Percentiles rank a stretch among this genome's conserved stretches.
These are phyloP conservation scores for Gracilaria domingensis DNA, from an alignment of 23 red algal species.

Conservation along the genomic window DNA sequence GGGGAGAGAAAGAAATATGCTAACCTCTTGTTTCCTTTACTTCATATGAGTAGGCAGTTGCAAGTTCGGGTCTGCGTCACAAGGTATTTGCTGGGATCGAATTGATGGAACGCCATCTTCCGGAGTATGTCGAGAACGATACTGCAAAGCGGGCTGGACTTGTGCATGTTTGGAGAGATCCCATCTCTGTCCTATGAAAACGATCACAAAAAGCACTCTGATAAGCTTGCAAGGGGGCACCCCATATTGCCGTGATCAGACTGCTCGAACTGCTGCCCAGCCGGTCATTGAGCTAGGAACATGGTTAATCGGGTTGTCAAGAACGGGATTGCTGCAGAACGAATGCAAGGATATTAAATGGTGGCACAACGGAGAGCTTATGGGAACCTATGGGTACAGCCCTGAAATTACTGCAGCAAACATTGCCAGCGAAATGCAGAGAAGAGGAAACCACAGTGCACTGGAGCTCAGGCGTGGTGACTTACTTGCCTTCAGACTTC, in stretches of 20 bases:
- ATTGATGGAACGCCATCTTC: constrained; percentile 21
- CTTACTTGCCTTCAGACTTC: constrained; percentile 37
- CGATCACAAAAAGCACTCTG: background rate
- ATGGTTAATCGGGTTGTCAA: constrained; percentile 33
- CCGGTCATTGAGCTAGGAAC: constrained; percentile 26
- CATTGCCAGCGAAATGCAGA: constrained; percentile 30
- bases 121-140: constrained; percentile 40
- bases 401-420: constrained; percentile 14
- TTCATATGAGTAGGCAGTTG: background rate
- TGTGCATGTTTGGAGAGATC: constrained; percentile 61
- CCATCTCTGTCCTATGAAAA: constrained; percentile 49
- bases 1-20: background rate
- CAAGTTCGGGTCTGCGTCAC: background rate
- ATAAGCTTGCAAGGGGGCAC: background rate
- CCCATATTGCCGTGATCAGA: constrained; percentile 39
- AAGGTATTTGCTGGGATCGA: constrained; percentile 19
- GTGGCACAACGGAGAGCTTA: constrained; percentile 50
- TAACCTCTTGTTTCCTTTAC: background rate
- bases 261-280: background rate
- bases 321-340: constrained; percentile 26
- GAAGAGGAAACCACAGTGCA: constrained; percentile 20
- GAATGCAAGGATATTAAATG: constrained; percentile 41
- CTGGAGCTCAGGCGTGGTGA: constrained; percentile 39
- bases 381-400: constrained; percentile 34
- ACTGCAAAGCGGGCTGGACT: constrained; percentile 61